A percentile compares a stretch with the other conserved stretches of the same genome.
phyloP scores from a whole-genome alignment of 2,329 filamentous ascomycete genomes.

The Aspergillus quadrilineatus region DNA sequence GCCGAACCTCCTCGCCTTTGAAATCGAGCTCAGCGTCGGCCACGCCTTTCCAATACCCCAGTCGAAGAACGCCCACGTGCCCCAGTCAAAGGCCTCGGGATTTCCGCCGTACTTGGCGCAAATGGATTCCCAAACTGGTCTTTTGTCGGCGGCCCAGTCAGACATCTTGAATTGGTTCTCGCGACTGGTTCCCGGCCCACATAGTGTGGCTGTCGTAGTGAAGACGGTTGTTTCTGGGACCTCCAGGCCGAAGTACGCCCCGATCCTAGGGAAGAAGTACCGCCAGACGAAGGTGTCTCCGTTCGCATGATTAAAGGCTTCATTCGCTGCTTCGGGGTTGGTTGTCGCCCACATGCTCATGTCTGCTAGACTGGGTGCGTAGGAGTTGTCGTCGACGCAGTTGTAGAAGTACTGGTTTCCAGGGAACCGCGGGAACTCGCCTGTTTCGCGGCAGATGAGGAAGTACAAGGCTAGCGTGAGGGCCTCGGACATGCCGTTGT shows the following conservation, averaged over 20 bases:
- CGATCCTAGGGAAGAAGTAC: constrained; percentile 25
- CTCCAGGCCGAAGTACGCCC: constrained; percentile 24
- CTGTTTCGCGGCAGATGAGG: constrained; percentile 27
- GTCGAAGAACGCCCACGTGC: constrained; percentile 28
- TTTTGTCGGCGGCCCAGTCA: constrained; percentile 28
- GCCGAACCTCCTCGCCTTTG: constrained; percentile 25
- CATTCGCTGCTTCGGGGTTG: constrained; percentile 22
- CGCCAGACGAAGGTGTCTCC: constrained; percentile 31
- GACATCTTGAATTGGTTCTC: constrained; percentile 21
- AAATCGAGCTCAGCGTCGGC: constrained; percentile 22
- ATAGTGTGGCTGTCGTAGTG: constrained; percentile 8
- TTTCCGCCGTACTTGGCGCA: constrained; percentile 23
- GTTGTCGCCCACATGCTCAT: constrained; percentile 27
- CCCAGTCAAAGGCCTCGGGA: constrained; percentile 26
- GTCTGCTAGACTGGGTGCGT: constrained; percentile 29
- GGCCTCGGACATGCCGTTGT: constrained; percentile 32
- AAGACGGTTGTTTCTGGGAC: constrained; percentile 20
- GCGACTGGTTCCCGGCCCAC: too few relatives aligned
- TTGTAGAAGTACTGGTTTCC: constrained; percentile 32
- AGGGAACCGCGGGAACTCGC: constrained; percentile 23
- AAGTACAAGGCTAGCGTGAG: constrained; percentile 30
- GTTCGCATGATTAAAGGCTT: constrained; percentile 31
- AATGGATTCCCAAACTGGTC: constrained; percentile 21
- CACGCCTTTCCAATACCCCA: constrained; percentile 24
- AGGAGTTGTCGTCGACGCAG: constrained; percentile 29